Base-by-base conservation (phyloP, 2,329 filamentous ascomycete species). In the Aciculosporium take region DNA sequence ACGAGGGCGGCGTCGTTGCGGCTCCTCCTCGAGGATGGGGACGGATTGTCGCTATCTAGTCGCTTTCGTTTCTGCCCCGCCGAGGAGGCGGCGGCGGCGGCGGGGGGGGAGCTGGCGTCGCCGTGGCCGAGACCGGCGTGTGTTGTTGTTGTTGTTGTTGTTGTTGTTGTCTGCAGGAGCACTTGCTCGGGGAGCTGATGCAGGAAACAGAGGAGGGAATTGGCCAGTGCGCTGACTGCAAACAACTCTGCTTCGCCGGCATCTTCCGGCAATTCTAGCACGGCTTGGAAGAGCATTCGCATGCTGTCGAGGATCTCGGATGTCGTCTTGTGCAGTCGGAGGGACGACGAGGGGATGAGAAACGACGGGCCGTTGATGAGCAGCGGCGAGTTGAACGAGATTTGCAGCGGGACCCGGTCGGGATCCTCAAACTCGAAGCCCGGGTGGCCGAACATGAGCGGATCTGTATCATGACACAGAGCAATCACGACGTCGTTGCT, bases 281-380 rank as follows among this genome's bases (percentile, higher is more conserved):
- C 62, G 3, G 62, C 52, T 10, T 58, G 51, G n/a, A 71, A 56
- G 1, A 74, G 54, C 18, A 64, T 63, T 4, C 69, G 63, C 53
- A 72, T 64, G 37, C 70, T 64, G 41, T 74, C 71, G 3, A 74
- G 62, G 39, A 74, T 67, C 12, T 62, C 58, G 4, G 69, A 67
- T 1, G 67, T 68, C 39, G 58, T 56, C 1, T 58, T 55, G 39
- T 71, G 65, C n/a, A 74, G 54, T n/a, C 58, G 55, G 2, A 71
- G 52, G 0, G 60, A 56, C 9, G 61, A 58, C 21, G 57, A 58
- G 17, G 60, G 67, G 25, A 59, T 60, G 5, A 57, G 50, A 49
- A 72, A 73, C 0, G 60, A 55, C 2, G 60, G 60, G 45, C 64
- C 60, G 4, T 59, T 53, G 1, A 61, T 57, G 3, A 71, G 55